Evolutionary conservation across 1,139 yeast species (phyloP).

Genomic region (Lodderomyces jiufengensis): DNA sequence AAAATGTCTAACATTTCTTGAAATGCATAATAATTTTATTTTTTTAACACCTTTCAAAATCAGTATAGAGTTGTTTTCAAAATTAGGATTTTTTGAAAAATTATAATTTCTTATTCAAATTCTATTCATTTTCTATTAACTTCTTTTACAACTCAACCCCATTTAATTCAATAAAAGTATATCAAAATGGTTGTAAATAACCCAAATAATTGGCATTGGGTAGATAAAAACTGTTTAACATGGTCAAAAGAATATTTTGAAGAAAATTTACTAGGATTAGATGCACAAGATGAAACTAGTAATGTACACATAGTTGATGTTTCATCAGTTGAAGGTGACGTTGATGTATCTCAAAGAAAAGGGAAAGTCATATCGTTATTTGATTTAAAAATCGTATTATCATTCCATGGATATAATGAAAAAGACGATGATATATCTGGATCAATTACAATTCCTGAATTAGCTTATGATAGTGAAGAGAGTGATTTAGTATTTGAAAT

Average conservation of each 20-base stretch:
- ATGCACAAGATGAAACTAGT: conserved; percentile 31
- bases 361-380: conserved; percentile 92
- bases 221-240: conserved; percentile 89
- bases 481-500: conserved; percentile 85
- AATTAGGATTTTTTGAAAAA: too few relatives aligned
- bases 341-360: conserved; percentile 93
- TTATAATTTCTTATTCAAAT: background rate
- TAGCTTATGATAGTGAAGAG: conserved; percentile 87
- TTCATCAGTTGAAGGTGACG: conserved; percentile 86
- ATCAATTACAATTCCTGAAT: conserved; percentile 78
- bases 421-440: conserved; percentile 51
- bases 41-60: too few relatives aligned
- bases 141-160: background rate
- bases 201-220: conserved; percentile 87
- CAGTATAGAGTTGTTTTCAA: too few relatives aligned
- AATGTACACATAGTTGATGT: conserved; percentile 49
- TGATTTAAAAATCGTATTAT: conserved; percentile 68
- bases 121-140: background rate
- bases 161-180: too few relatives aligned
- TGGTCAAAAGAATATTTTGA: conserved; percentile 83
- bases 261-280: conserved; percentile 51
- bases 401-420: conserved; percentile 49
- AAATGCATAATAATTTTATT: background rate
- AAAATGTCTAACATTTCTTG: background rate
- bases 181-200: conserved; percentile 44